Base-by-base conservation (phyloP, 129 eudicot species). In the Arctium lappa region DNA sequence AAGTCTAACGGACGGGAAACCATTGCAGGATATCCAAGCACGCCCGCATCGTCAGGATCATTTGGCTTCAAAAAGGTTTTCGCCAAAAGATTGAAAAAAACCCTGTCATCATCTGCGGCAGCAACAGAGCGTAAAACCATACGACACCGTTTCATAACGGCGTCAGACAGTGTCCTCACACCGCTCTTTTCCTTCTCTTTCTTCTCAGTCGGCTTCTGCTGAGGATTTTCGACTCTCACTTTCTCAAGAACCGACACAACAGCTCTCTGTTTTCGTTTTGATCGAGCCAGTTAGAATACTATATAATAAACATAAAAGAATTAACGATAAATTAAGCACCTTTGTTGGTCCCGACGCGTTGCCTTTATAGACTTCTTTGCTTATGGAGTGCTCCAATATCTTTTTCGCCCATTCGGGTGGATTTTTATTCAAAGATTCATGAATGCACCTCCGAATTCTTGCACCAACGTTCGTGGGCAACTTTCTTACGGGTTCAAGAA, bases 321-420 rank as follows among this genome's bases (percentile, higher is more conserved):
- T 22, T 16, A 32, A 81, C 66, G 39, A 46, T 30, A 40, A 72
- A 72, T 40, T 73, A 33, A 34, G 36, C 69, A 96, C 99, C 99
- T 96, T 96, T 22, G 99, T 96, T 72, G 99, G 99, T 33, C 99
- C 99, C 11, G 99, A 96, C 32, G 99, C 99, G 86, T 96, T 96
- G 46, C 99, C 99, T 86, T 91, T 96, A 72, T 96, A 96, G 30
- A 96, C 98, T 86, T 88, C 98, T 74, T 91, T 96, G 87, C 98
- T 93, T 12, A 96, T 96, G 4, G 98, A 93, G 73, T 91, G 91
- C 76, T 89, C 91, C 86, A 96, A 82, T 63, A 75, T 89, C 79
- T 44, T 65, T 76, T 77, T 91, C 22, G 99, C 99, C 99, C 99
- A 96, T 78, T 93, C 98, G 4, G 99, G 99, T 50, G 99, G 98